Base-by-base conservation (phyloP, 176 grass and related monocot genomes). In the Oryza australiensis region DNA sequence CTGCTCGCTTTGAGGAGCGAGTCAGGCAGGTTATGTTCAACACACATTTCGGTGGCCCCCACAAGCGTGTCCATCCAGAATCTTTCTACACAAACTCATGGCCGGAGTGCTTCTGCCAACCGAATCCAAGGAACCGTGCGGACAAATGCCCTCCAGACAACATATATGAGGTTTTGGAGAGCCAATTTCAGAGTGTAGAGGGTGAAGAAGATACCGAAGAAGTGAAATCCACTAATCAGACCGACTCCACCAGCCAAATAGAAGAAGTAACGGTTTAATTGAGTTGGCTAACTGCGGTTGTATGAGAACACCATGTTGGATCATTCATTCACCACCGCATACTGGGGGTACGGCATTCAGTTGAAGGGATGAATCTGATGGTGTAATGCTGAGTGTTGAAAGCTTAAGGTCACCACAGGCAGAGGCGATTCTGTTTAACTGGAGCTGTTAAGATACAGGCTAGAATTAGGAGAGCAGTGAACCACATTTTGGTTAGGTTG, bases 31-130 rank as follows among this genome's bases (percentile, higher is more conserved):
- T 92, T 60, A 99, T 99, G 91, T 94, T 90, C 83, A 90, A 79
- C 30, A 83, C 83, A 11, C 90, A 89, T 71, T 94, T 99, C 68
- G 96, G 96, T 15, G 93, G 74, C 4, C 92, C 92, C 5, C 93
- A 95, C 77, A 91, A 85, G 74, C 89, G 96, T 62, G 76, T 93
- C 15, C 80, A 80, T 46, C 88, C 90, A 20, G 96, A 95, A 59
- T 95, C 93, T 30, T 91, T 99, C 86, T 99, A 94, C 70, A 99
- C 85, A 20, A 99, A 99, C 79, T 94, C 96, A 20, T 99, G 96
- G 96, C 93, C 96, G 3, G 96, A 99, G 80, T 99, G 96, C 66
- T 99, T 99, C 76, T 99, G 96, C 70, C 92, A 99, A 85, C 69
- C 48, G 0, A 74, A 88, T 28, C 29, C 96, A 24, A 85, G 74